Base-by-base conservation (phyloP, 768 basidiomycete genomes). In the Amanita muscaria region DNA sequence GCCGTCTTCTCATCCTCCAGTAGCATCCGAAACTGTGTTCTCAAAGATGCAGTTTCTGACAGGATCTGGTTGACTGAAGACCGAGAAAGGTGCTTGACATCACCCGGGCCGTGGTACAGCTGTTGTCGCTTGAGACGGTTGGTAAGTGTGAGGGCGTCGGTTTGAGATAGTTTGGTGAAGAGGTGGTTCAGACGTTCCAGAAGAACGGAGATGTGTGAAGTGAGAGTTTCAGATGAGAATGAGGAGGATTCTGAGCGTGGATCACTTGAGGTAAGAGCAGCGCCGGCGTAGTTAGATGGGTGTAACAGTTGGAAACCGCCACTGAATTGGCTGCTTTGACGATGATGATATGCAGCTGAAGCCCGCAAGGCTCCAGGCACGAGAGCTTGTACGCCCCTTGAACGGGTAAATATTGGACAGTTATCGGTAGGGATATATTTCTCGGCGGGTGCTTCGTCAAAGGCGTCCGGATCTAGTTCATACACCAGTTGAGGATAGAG, bases 71-170 rank as follows among this genome's bases (percentile, higher is more conserved):
- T 74, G 47, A 98, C 72, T 0, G 91, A 96, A 19, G 75, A 77
- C 35, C 83, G 79, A 0, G 91, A 93, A 14, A 98, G 72, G 58
- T 96, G 85, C 23, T 79, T 76, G 23, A 97, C 74, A 52, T 96
- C 91, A 7, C 89, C 85, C 18, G 83, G 84, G 47, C 76, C 76
- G 24, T 31, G 44, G 36, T 45, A 45, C 15, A 98, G 71, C 54
- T 92, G 79, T 53, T 97, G 93, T 45, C 91, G 83, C 62, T 89
- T 93, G 21, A 98, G 68, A 21, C 96, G 81, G 51, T 86, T 87
- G 24, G 88, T 89, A 32, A 98, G 69, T 2, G 89, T 91, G 16
- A 83, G 70, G 2, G 93, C 83, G 53, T 98, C 93, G 1, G 92
- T 83, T 50, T 85, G 76, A 21, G 71, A 67, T 47, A 92, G 70